Conservation (phyloP, 257 asterid genomes). For the Ehretia macrophylla region DNA sequence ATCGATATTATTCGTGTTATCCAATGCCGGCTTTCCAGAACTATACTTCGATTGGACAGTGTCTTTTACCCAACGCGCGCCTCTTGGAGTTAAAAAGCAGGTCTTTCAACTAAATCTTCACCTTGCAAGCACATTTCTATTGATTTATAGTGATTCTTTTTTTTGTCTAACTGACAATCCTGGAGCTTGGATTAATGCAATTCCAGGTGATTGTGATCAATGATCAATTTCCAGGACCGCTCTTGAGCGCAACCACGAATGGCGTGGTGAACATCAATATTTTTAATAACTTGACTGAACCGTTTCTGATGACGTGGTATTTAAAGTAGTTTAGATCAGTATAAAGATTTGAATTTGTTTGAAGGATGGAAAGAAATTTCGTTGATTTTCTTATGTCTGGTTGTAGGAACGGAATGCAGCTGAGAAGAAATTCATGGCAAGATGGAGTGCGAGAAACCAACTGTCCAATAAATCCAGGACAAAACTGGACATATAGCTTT, state of each 20-base stretch:
- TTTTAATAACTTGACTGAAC: slow-evolving; percentile 30
- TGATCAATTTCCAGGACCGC: slow-evolving; percentile 37
- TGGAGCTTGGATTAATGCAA: not conserved
- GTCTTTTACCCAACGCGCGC: slow-evolving; percentile 19
- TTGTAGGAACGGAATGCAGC: slow-evolving; percentile 28
- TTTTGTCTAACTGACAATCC: not conserved
- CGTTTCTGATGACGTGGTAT: slow-evolving; percentile 33
- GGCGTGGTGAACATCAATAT: slow-evolving; percentile 26
- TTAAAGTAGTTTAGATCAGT: not conserved
- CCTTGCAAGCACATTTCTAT: too few relatives aligned
- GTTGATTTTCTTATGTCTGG: too few relatives aligned
- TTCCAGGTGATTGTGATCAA: slow-evolving; percentile 34
- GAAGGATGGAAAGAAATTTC: too few relatives aligned
- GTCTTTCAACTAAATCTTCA: too few relatives aligned
- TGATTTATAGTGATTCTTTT: not conserved
- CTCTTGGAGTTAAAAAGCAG: slow-evolving; percentile 24
- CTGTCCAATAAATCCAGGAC: slow-evolving; percentile 34
- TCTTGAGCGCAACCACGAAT: slow-evolving; percentile 25
- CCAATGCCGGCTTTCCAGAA: not conserved
- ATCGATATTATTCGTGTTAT: slow-evolving; percentile 4
- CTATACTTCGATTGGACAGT: slow-evolving; percentile 23
- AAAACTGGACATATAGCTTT: slow-evolving; percentile 36
- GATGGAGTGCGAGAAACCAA: slow-evolving; percentile 38
- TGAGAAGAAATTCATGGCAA: slow-evolving; percentile 32
- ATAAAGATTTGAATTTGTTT: not conserved